These are phyloP conservation scores for Plasmodium knowlesi DNA, from an alignment of 169 alveolate genomes.

Conservation along the genomic window DNA sequence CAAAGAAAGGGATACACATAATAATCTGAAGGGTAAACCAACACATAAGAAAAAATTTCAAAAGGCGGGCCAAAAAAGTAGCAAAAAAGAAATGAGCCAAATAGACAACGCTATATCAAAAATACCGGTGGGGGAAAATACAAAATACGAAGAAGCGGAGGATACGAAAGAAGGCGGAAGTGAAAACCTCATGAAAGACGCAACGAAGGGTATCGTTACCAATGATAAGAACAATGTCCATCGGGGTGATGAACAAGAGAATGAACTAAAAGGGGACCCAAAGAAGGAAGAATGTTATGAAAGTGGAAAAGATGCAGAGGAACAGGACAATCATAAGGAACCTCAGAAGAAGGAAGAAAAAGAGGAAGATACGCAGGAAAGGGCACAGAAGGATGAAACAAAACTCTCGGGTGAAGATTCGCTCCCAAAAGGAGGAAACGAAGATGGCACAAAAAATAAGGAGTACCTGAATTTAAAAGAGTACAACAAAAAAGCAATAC, in stretches of 20 bases:
- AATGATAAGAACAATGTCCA: background rate
- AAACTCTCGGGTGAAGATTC: background rate
- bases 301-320: background rate
- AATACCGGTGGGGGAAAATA: background rate
- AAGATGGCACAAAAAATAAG: background rate
- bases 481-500: background rate
- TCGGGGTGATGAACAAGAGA: background rate
- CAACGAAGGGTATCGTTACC: background rate
- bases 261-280: background rate
- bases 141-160: background rate
- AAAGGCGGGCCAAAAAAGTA: background rate
- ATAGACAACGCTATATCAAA: background rate
- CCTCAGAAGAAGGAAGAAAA: background rate
- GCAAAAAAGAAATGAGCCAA: constrained; percentile 5
- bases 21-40: background rate
- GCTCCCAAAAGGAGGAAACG: background rate
- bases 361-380: background rate
- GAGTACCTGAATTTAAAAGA: too few species aligned
- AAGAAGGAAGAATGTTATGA: background rate
- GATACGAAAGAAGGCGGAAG: background rate
- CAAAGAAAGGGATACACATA: background rate
- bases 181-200: background rate
- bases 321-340: background rate
- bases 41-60: background rate
- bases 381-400: background rate